phyloP scores from a whole-genome alignment of 768 basidiomycete species.

The Trametes villosa region DNA sequence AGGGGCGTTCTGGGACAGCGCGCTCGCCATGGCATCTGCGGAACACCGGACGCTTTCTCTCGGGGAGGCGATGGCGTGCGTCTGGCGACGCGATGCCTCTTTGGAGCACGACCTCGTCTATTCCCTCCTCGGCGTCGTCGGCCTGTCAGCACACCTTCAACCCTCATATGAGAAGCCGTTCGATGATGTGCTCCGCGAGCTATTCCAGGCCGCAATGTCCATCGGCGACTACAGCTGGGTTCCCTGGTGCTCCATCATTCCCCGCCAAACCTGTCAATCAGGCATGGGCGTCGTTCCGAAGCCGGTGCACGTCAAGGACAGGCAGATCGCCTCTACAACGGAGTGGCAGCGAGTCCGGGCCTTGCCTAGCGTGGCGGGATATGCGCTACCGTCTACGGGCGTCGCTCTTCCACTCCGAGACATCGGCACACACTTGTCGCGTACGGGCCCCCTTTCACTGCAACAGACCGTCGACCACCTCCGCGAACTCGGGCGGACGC shows the following conservation, averaged over 20 bases:
- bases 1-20: not conserved
- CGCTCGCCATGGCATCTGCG: not conserved
- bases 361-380: too few relatives aligned
- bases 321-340: too few relatives aligned
- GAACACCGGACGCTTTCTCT: not conserved
- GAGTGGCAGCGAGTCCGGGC: too few relatives aligned
- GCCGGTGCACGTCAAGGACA: too few relatives aligned
- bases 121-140: not conserved
- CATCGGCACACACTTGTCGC: not conserved
- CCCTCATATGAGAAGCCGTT: not conserved
- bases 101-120: not conserved
- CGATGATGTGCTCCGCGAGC: not conserved
- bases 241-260: not conserved
- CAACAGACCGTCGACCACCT: not conserved
- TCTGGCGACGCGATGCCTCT: not conserved
- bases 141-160: not conserved
- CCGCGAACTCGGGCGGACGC: not conserved
- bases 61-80: not conserved
- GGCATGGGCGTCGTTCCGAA: too few relatives aligned
- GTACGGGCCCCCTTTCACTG: not conserved
- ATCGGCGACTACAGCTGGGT: not conserved
- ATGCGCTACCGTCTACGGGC: not conserved
- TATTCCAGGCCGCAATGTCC: not conserved
- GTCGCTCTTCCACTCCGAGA: not conserved
- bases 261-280: too few relatives aligned